A percentile compares a stretch with the other conserved stretches of the same genome.
These are phyloP conservation scores for Solanum ossicruentum DNA, from an alignment of 257 asterid genomes.

Conservation along the genomic window DNA sequence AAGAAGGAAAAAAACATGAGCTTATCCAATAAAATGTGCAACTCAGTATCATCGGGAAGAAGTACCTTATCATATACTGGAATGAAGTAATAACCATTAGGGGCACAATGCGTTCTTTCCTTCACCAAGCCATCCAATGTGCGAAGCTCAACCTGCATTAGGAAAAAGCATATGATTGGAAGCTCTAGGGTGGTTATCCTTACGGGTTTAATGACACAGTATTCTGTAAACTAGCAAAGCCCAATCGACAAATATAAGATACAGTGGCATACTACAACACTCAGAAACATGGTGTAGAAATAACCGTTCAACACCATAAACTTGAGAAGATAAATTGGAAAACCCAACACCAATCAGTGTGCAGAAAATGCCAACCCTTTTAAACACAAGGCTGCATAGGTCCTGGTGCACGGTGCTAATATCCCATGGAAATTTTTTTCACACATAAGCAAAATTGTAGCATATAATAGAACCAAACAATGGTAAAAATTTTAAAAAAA, in stretches of 20 bases:
- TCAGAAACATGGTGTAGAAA: neutral
- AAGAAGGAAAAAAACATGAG: neutral
- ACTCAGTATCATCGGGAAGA: neutral
- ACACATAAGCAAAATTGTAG: neutral
- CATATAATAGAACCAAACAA: neutral
- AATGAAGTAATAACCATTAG: slow-evolving; percentile 95
- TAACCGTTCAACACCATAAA: neutral
- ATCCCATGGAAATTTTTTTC: neutral
- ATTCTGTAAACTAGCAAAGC: neutral
- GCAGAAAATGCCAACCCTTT: neutral
- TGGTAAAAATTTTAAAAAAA: neutral
- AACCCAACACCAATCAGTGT: neutral
- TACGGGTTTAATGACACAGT: neutral
- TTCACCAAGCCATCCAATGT: slow-evolving; percentile 93
- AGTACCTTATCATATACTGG: slow-evolving; percentile 94
- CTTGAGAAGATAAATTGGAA: neutral
- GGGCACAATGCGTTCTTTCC: slow-evolving; percentile 94
- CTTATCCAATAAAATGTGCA: neutral
- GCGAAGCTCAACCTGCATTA: slow-evolving; percentile 68
- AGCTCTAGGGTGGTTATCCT: neutral
- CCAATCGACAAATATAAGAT: neutral
- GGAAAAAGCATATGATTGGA: neutral
- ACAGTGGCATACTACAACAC: neutral
- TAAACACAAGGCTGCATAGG: neutral
- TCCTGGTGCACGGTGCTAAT: neutral